A percentile compares a stretch with the other conserved stretches of the same genome.
phyloP scores from a whole-genome alignment of 202 grass and related monocot genomes.

The Elaeis oleifera region DNA sequence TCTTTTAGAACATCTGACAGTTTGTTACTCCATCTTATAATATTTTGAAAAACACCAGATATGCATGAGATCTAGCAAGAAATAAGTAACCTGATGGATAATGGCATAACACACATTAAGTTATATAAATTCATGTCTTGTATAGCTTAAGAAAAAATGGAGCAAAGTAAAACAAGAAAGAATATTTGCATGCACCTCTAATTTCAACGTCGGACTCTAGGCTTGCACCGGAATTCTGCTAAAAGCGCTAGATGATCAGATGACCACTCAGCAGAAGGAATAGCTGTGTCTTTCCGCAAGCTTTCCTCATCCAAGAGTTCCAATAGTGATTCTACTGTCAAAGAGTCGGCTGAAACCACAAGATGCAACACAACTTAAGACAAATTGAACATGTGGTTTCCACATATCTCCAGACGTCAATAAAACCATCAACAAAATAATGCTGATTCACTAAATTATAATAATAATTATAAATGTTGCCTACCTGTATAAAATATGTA shows the following conservation, averaged over 20 bases:
- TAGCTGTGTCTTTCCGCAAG: conserved; percentile 92
- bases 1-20: too few species aligned
- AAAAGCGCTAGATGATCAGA: conserved; percentile 96
- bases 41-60: too few species aligned
- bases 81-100: too few species aligned
- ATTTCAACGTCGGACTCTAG: conserved; percentile 61
- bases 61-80: too few species aligned
- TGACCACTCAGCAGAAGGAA: conserved; percentile 97
- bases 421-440: not conserved
- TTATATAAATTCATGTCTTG: too few species aligned
- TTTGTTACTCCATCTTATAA: too few species aligned
- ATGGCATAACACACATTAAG: too few species aligned
- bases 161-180: too few species aligned
- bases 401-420: not conserved
- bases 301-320: conserved; percentile 97
- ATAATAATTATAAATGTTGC: not conserved
- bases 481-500: conserved; percentile 99
- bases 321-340: conserved; percentile 82
- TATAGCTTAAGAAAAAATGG: too few species aligned
- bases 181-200: conserved; percentile 36
- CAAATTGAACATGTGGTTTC: too few species aligned
- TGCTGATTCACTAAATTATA: conserved; percentile 4
- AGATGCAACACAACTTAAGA: conserved; percentile 1
- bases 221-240: conserved; percentile 92
- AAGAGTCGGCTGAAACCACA: conserved; percentile 77